Percentiles rank a stretch among this genome's conserved stretches.
Conservation (phyloP, 2,329 filamentous ascomycete species). For the Fusarium virguliforme region DNA sequence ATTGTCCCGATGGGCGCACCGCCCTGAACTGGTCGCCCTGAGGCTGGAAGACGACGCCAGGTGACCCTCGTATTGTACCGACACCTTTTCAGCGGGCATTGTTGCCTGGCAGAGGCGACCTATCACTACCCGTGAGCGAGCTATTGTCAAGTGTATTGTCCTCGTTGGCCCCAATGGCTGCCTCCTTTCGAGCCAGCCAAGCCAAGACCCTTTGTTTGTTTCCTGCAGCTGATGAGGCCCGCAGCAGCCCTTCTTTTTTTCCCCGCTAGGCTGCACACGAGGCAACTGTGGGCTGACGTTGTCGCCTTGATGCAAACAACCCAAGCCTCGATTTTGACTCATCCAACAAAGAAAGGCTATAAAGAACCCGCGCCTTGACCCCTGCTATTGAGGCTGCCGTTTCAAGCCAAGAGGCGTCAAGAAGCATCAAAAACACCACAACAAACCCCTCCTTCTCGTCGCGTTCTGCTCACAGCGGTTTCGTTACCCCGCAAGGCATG, state of each 20-base stretch:
- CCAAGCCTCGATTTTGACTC: not conserved
- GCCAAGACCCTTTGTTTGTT: not conserved
- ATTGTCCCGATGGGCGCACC: slow-evolving; percentile 4
- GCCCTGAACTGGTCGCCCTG: not conserved
- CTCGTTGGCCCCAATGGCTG: not conserved
- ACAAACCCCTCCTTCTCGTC: not conserved
- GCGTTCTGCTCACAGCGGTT: not conserved
- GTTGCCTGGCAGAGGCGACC: slow-evolving; percentile 2
- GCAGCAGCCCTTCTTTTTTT: not conserved
- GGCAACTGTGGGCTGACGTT: slow-evolving; percentile 10
- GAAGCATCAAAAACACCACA: not conserved
- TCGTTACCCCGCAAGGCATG: slow-evolving; percentile 7
- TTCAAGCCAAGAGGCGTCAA: not conserved
- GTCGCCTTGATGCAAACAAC: not conserved
- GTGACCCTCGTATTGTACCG: not conserved
- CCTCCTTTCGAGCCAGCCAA: not conserved
- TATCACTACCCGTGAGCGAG: not conserved
- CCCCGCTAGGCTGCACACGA: slow-evolving; percentile 7
- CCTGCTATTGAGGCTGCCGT: not conserved
- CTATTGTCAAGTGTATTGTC: not conserved
- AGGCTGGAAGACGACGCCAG: slow-evolving; percentile 2
- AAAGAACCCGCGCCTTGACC: slow-evolving; percentile 2
- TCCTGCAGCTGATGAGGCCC: slow-evolving; percentile 10
- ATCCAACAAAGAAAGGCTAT: slow-evolving; percentile 3
- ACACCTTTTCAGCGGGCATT: slow-evolving; percentile 1